phyloP scores from a whole-genome alignment of 345 rosid genomes.

The Excoecaria agallocha region DNA sequence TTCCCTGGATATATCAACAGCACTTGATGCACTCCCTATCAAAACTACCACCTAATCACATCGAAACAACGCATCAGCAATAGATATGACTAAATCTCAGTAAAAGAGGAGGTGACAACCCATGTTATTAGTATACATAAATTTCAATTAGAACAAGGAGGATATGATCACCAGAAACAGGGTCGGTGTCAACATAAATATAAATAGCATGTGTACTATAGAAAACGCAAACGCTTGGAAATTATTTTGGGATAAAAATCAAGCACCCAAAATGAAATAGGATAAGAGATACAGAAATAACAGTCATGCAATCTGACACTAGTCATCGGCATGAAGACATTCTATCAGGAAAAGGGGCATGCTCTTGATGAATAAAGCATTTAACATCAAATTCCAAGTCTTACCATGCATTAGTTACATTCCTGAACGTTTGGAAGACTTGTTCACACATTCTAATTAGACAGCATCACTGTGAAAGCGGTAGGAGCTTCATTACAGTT shows the following conservation, averaged over 20 bases:
- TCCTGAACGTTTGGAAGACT: neutral
- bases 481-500: neutral
- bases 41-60: constrained; percentile 56
- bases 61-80: constrained; percentile 1
- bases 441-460: neutral
- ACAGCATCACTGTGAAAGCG: neutral
- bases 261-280: neutral
- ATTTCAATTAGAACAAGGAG: neutral
- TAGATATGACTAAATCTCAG: neutral
- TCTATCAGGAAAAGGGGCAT: neutral
- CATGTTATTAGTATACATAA: neutral
- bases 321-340: neutral
- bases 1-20: constrained; percentile 70
- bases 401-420: neutral
- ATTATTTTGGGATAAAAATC: neutral
- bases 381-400: neutral
- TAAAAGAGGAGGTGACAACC: neutral
- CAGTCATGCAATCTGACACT: neutral
- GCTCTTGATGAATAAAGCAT: neutral
- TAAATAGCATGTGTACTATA: neutral
- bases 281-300: neutral
- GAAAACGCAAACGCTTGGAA: neutral
- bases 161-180: constrained; percentile 2
- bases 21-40: constrained; percentile 70
- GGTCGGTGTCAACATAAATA: neutral